A percentile compares a stretch with the other conserved stretches of the same genome.
These are phyloP conservation scores for Aspergillus sclerotioniger DNA, from an alignment of 495 filamentous ascomycete species.

Conservation along the genomic window DNA sequence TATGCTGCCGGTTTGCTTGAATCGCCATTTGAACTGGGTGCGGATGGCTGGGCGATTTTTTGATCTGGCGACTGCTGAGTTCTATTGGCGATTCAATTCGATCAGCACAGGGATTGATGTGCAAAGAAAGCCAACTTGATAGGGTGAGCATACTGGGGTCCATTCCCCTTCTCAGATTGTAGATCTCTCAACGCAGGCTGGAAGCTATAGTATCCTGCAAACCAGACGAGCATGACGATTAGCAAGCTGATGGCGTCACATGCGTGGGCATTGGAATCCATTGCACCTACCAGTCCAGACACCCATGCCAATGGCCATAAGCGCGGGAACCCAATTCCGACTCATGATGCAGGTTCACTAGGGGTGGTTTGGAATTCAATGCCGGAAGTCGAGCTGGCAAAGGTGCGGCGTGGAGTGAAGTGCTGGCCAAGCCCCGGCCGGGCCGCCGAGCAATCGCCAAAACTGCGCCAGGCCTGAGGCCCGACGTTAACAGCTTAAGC, in stretches of 20 bases:
- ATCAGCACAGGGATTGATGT: background rate
- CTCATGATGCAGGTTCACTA: slow-evolving; percentile 28
- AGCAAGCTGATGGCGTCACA: background rate
- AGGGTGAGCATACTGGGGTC: slow-evolving; percentile 11
- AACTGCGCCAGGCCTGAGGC: slow-evolving; percentile 5
- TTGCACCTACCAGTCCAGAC: slow-evolving; percentile 37
- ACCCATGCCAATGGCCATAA: slow-evolving; percentile 41
- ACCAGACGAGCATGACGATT: background rate
- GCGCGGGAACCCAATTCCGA: slow-evolving; percentile 40
- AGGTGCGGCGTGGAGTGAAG: background rate
- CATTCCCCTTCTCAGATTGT: slow-evolving; percentile 4
- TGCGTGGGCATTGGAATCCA: background rate
- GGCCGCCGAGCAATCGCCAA: slow-evolving; percentile 20
- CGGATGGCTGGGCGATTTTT: background rate
- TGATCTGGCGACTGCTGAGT: background rate
- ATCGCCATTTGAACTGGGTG: background rate
- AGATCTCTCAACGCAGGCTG: slow-evolving; percentile 25
- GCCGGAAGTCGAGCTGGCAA: background rate
- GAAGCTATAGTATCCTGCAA: slow-evolving; percentile 32
- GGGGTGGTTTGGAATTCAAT: background rate
- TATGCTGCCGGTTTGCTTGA: background rate
- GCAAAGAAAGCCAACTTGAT: background rate
- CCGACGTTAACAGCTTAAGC: background rate
- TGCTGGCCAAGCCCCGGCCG: background rate
- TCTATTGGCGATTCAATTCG: background rate